Base-by-base conservation (phyloP, 306 rosid genomes). In the Cucumis hystrix region DNA sequence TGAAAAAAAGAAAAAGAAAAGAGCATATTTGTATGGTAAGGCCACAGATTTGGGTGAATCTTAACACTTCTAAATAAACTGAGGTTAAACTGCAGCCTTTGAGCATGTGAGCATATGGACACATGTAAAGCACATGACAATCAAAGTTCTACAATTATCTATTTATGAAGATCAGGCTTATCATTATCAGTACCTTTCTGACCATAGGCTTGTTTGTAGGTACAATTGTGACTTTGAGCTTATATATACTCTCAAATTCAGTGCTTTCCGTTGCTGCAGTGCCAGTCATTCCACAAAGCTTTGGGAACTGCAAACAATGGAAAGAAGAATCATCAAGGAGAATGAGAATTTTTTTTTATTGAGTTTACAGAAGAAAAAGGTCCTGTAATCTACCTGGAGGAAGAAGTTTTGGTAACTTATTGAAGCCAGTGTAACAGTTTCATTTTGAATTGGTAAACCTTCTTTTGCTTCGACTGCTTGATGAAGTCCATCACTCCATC, bases 401-500 rank as follows among this genome's bases (percentile, higher is more conserved):
- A 95, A 95, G 87, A 95, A 95, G 84, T 95, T 95, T 82, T 95
- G 98, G 84, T 95, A 95, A 81, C 98, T 90, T 84, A 95, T 95
- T 73, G 98, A 95, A 79, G 98, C 97, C 88, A 95, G 81, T 12
- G 98, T 92, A 74, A 95, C 90, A 58, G 97, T 95, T 91, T 95
- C 98, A 83, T 90, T 95, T 86, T 95, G 98, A 80, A 92, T 89
- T 28, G 98, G 97, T 68, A 95, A 70, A 81, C 92, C 90, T 90
- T 95, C 98, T 88, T 95, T 95, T 77, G 98, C 98, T 91, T 95
- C 98, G 74, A 95, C 97, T 55, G 98, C 98, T 87, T 95, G 98
- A 87, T 92, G 98, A 83, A 95, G 97, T 79, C 98, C 97, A 75
- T 95, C 98, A 85, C 98, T 95, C 98, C 98, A 95, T 85, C 97